Conservation (phyloP, 2,329 filamentous ascomycete species). For the Chaetomium strumarium region DNA sequence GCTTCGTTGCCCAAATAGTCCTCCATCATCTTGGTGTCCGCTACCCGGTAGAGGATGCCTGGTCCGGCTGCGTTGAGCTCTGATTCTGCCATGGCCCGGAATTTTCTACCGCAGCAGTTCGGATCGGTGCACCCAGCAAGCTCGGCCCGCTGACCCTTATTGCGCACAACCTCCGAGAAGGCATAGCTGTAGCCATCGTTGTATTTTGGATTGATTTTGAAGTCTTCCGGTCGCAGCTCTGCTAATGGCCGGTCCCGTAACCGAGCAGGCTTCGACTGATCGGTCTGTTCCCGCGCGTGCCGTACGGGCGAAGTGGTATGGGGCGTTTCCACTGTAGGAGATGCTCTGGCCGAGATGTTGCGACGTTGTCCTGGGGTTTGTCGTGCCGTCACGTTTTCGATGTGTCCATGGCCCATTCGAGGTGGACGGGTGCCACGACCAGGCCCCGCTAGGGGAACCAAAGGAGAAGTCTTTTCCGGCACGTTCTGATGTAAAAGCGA, state of each 20-base stretch:
- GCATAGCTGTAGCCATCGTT: constrained; percentile 69
- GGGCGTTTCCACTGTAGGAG: constrained; percentile 20
- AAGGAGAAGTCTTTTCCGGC: neutral
- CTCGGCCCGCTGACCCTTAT: constrained; percentile 60
- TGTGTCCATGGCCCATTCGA: neutral
- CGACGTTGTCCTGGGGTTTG: neutral
- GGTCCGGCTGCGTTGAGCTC: constrained; percentile 37
- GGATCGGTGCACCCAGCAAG: constrained; percentile 69
- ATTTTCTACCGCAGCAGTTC: constrained; percentile 69
- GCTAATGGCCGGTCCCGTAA: constrained; percentile 54
- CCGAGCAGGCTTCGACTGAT: constrained; percentile 23
- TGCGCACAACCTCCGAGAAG: constrained; percentile 68
- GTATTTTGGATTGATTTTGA: constrained; percentile 70
- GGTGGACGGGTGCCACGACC: neutral
- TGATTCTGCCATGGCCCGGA: constrained; percentile 58
- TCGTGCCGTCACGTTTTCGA: neutral
- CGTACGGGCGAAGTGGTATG: neutral
- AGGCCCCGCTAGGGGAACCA: constrained; percentile 4
- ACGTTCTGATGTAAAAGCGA: constrained; percentile 13
- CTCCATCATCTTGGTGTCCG: constrained; percentile 48
- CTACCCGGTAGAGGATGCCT: constrained; percentile 29
- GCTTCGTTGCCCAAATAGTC: constrained; percentile 53
- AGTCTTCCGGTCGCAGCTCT: constrained; percentile 61
- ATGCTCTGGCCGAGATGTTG: constrained; percentile 6
- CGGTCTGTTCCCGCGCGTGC: neutral